Percentiles rank a stretch among this genome's conserved stretches.
phyloP scores from a whole-genome alignment of 805 yeast genomes.

The Wickerhamiella galacta region DNA sequence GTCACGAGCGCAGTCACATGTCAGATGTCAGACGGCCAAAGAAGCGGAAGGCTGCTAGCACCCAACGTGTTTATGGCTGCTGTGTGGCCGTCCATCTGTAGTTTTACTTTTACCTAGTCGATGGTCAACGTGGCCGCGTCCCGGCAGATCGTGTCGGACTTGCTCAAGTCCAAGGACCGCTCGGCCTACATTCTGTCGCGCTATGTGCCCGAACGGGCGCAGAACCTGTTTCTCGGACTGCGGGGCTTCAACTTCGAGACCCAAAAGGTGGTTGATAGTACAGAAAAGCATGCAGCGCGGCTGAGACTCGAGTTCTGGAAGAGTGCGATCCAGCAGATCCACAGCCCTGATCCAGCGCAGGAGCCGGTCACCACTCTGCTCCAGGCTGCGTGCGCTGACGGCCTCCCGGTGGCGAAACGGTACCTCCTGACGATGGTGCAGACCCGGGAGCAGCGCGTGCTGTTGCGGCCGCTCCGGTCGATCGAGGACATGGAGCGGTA shows the following conservation, averaged over 20 bases:
- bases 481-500: slow-evolving; percentile 48
- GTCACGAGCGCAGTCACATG: too few species aligned
- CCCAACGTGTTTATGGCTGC: too few species aligned
- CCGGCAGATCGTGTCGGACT: slow-evolving; percentile 11
- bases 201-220: slow-evolving; percentile 42
- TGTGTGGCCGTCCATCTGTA: too few species aligned
- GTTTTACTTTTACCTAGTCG: too few species aligned
- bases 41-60: too few species aligned
- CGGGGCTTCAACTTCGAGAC: slow-evolving; percentile 52
- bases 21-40: too few species aligned
- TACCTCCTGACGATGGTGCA: slow-evolving; percentile 44
- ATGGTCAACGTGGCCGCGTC: not conserved
- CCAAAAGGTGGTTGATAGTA: slow-evolving; percentile 31
- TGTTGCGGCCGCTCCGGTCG: slow-evolving; percentile 30
- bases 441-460: slow-evolving; percentile 38
- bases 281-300: slow-evolving; percentile 22
- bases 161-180: slow-evolving; percentile 34
- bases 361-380: slow-evolving; percentile 34
- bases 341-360: slow-evolving; percentile 19
- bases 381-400: slow-evolving; percentile 31
- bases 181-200: slow-evolving; percentile 51
- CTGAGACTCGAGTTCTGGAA: slow-evolving; percentile 64
- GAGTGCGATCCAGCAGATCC: slow-evolving; percentile 36
- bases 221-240: slow-evolving; percentile 46
- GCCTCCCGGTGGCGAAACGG: slow-evolving; percentile 33